Percentiles rank a stretch among this genome's conserved stretches.
These are phyloP conservation scores for Rosa lucieae DNA, from an alignment of 306 rosid species.

Conservation along the genomic window DNA sequence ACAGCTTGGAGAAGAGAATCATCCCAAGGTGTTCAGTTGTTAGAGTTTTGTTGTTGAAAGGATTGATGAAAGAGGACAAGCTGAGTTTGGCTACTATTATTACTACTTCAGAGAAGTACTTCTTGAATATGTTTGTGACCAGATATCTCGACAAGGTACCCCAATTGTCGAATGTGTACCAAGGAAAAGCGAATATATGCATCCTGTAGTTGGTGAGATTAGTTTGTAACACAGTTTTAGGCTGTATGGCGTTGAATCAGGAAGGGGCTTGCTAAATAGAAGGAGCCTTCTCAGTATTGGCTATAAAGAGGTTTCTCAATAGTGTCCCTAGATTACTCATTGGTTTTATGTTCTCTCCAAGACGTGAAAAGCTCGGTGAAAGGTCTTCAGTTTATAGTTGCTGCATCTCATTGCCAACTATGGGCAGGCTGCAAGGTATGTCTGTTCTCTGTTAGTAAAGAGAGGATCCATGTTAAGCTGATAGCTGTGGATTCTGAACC, in stretches of 20 bases:
- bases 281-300: too few relatives aligned
- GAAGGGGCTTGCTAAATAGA: too few relatives aligned
- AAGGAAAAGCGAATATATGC: neutral
- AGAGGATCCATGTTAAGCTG: too few relatives aligned
- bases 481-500: too few relatives aligned
- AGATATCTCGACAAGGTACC: constrained; percentile 21
- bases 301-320: neutral
- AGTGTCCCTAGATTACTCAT: neutral
- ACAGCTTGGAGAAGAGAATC: constrained; percentile 33
- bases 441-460: too few relatives aligned
- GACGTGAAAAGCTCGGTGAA: too few relatives aligned
- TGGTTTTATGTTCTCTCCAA: neutral
- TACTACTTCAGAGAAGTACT: constrained; percentile 10
- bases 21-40: constrained; percentile 30
- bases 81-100: neutral
- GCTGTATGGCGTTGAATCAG: too few relatives aligned
- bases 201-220: too few relatives aligned
- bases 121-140: constrained; percentile 31
- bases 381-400: neutral
- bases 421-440: neutral
- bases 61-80: constrained; percentile 18
- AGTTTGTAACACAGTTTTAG: too few relatives aligned
- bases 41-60: constrained; percentile 25
- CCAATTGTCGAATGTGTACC: constrained; percentile 25
- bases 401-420: neutral